Base-by-base conservation (phyloP, 2,329 filamentous ascomycete genomes). In the Colletotrichum viniferum region DNA sequence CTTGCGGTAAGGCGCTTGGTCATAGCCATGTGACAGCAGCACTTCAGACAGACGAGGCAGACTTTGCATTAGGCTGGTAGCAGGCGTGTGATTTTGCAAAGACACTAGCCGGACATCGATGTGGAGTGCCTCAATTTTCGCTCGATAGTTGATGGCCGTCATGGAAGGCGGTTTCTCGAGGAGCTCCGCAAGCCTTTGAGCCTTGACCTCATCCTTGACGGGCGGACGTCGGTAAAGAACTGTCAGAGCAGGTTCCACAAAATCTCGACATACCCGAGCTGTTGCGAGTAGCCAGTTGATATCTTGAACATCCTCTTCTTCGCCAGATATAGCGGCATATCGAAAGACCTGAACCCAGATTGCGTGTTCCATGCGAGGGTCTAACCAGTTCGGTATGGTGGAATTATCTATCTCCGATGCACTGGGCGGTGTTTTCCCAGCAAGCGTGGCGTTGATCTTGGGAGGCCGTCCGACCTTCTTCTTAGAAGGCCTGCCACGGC, bases 221-320 rank as follows among this genome's bases (percentile, higher is more conserved):
- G 92, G 92, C 10, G 94, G 94, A 7, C 88, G 91, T 62, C 89
- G 87, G 81, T 97, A 97, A 7, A 97, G 87, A 2, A 91, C 93
- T 7, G 92, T 92, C 66, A 97, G 84, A 3, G 94, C 94, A 7
- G 95, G 93, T 79, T 96, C 94, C 0, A 90, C 85, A 73, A 96
- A 95, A 4, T 88, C 83, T 66, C 87, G 90, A 78, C 93, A 96
- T 18, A 92, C 85, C 3, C 88, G 87, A 43, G 94, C 91, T 60
- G 90, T 85, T n/a, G 87, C 86, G 12, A 94, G 83, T 8, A 97
- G 89, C 93, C 93, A 95, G 79, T 88, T 86, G 14, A 87, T 87
- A 79, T 87, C 85, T 80, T 85, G 30, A 13, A 66, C 16, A 48
- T 71, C 58, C 8, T 76, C 56, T 36, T 76, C 74, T 7, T 84